These are phyloP conservation scores for Peziza echinospora DNA, from an alignment of 495 filamentous ascomycete genomes.

Conservation along the genomic window DNA sequence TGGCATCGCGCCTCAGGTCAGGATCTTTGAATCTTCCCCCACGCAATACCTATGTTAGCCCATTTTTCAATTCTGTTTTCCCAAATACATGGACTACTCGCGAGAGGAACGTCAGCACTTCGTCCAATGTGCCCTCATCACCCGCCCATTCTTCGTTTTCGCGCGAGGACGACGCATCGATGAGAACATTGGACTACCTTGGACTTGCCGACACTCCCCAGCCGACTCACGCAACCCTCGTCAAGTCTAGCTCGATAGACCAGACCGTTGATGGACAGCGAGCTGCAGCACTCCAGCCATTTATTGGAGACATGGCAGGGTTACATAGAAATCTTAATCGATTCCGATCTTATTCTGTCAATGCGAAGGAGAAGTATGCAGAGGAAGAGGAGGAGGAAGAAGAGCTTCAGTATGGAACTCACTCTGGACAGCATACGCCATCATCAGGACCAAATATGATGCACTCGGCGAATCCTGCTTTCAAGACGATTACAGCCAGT, in stretches of 20 bases:
- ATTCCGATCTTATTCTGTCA: slow-evolving; percentile 92
- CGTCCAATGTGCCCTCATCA: slow-evolving; percentile 70
- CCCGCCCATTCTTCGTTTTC: slow-evolving; percentile 80
- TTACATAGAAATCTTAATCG: slow-evolving; percentile 63
- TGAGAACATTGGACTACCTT: slow-evolving; percentile 86
- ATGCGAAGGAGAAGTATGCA: slow-evolving; percentile 94
- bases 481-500: slow-evolving; percentile 28
- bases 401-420: slow-evolving; percentile 19
- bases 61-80: slow-evolving; percentile 66
- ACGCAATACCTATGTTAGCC: slow-evolving; percentile 48
- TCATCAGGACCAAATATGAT: not conserved
- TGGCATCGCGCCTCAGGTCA: slow-evolving; percentile 72
- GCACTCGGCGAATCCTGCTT: not conserved
- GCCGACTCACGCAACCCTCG: slow-evolving; percentile 47
- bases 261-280: slow-evolving; percentile 26
- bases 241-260: slow-evolving; percentile 38
- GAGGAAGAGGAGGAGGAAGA: slow-evolving; percentile 80
- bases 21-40: slow-evolving; percentile 73
- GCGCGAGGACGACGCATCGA: slow-evolving; percentile 63
- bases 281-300: slow-evolving; percentile 37
- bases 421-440: not conserved
- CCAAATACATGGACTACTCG: slow-evolving; percentile 58
- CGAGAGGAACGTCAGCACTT: slow-evolving; percentile 49
- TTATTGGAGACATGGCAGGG: slow-evolving; percentile 54
- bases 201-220: slow-evolving; percentile 88